Conservation (phyloP, 129 eudicot species). For the Scalesia atractyloides region DNA sequence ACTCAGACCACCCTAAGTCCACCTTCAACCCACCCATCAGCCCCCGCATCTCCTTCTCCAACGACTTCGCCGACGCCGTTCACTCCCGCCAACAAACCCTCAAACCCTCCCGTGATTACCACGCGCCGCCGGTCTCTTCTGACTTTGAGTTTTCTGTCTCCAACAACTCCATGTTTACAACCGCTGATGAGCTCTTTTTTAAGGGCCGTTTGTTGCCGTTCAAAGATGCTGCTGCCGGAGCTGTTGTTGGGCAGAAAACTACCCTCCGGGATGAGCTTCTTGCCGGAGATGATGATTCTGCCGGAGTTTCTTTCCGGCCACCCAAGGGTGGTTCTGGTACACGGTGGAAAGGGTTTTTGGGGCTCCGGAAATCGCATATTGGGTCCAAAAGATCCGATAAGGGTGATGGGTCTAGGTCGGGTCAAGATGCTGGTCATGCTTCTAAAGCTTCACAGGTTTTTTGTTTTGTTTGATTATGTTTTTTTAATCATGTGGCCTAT, state of each 20-base stretch:
- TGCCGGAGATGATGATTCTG: constrained; percentile 46
- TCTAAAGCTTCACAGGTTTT: constrained; percentile 48
- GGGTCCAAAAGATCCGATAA: constrained; percentile 67
- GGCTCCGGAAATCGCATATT: constrained; percentile 68
- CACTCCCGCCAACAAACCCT: constrained; percentile 31
- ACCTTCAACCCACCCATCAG: constrained; percentile 42
- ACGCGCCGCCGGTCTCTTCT: constrained; percentile 59
- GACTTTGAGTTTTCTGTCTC: constrained; percentile 85
- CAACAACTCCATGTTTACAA: constrained; percentile 53
- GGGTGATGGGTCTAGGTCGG: constrained; percentile 36
- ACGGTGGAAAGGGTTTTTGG: constrained; percentile 81
- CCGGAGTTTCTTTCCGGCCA: constrained; percentile 47
- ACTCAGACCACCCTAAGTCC: constrained; percentile 43
- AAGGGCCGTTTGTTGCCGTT: constrained; percentile 76
- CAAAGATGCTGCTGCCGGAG: constrained; percentile 40
- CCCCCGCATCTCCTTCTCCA: constrained; percentile 90
- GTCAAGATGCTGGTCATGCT: constrained; percentile 22
- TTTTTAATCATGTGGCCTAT: not conserved
- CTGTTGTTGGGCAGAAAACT: constrained; percentile 26
- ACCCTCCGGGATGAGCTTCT: constrained; percentile 84
- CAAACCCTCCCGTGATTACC: constrained; percentile 27
- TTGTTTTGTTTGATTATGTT: not conserved
- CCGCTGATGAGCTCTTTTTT: constrained; percentile 77
- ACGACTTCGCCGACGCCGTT: constrained; percentile 67
- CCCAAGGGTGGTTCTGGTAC: constrained; percentile 52